phyloP scores from a whole-genome alignment of 2,329 filamentous ascomycete species.

The Ophiosphaerella korrae region DNA sequence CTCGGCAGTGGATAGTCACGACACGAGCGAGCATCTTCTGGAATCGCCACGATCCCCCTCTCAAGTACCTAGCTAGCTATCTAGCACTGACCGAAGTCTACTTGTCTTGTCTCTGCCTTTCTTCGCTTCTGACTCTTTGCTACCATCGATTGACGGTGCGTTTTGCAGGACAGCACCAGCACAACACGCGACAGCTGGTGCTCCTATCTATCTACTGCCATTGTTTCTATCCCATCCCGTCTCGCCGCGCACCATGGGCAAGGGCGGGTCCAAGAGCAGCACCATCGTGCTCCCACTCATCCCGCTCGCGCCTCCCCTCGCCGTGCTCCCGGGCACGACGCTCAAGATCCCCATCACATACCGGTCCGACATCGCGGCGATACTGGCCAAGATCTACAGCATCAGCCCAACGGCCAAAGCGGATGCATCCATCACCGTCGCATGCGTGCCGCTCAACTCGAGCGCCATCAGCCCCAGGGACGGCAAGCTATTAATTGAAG shows the following conservation, averaged over 20 bases:
- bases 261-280: constrained; percentile 40
- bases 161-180: constrained; percentile 1
- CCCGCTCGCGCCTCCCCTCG: constrained; percentile 76
- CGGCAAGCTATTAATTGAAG: constrained; percentile 75
- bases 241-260: constrained; percentile 36
- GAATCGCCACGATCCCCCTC: constrained; percentile 6
- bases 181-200: no score
- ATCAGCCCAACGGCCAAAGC: constrained; percentile 69
- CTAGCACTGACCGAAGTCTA: no score
- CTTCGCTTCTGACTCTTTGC: no score
- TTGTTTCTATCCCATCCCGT: not conserved
- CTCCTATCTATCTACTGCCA: not conserved
- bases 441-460: constrained; percentile 84
- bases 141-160: no score
- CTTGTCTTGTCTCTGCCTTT: no score
- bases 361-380: constrained; percentile 84
- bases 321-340: constrained; percentile 84
- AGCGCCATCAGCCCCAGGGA: constrained; percentile 70
- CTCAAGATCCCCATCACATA: constrained; percentile 82
- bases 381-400: constrained; percentile 84
- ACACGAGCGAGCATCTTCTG: constrained; percentile 19
- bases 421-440: constrained; percentile 74
- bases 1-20: constrained; percentile 3
- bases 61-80: no score
- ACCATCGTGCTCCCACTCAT: constrained; percentile 70